Conservation (phyloP, 352 stramenopile species). For the Phytophthora idaei region DNA sequence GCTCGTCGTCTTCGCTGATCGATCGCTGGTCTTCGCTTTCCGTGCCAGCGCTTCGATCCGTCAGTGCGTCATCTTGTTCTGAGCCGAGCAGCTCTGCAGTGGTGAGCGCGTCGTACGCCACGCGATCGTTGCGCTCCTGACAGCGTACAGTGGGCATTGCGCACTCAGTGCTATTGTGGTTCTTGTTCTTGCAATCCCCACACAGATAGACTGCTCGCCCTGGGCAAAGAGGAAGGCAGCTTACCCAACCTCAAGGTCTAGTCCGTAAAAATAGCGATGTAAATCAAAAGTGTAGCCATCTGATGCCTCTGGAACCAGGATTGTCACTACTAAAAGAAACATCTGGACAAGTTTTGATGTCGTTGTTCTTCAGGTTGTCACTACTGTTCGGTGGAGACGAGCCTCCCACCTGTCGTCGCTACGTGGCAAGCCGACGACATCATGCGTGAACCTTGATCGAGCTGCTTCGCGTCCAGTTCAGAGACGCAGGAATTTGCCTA, state of each 20-base stretch:
- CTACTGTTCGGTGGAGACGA: conserved; percentile 29
- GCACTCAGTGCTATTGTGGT: not conserved
- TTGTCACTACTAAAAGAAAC: conserved; percentile 2
- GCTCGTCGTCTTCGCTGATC: conserved; percentile 22
- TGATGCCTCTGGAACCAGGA: conserved; percentile 7
- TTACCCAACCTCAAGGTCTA: conserved; percentile 11
- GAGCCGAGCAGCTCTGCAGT: conserved; percentile 28
- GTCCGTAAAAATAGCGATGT: conserved; percentile 27
- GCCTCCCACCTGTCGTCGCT: conserved; percentile 2
- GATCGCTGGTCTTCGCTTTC: conserved; percentile 10
- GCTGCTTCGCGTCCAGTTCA: conserved; percentile 14
- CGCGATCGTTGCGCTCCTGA: conserved; percentile 6
- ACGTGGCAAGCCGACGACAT: conserved; percentile 9
- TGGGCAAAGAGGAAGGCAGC: not conserved
- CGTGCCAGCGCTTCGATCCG: conserved; percentile 6
- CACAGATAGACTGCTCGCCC: not conserved
- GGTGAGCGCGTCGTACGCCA: conserved; percentile 26
- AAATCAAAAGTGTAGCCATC: conserved; percentile 24
- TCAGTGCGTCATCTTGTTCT: conserved; percentile 15
- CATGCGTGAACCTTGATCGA: not conserved
- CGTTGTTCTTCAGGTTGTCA: conserved; percentile 4
- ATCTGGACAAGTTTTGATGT: not conserved
- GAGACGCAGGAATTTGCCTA: not conserved
- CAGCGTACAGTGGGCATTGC: conserved; percentile 20
- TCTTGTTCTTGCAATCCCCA: not conserved